Evolutionary conservation across 108 stramenopile genomes (phyloP).

Genomic region (Cyclotella cryptica): DNA sequence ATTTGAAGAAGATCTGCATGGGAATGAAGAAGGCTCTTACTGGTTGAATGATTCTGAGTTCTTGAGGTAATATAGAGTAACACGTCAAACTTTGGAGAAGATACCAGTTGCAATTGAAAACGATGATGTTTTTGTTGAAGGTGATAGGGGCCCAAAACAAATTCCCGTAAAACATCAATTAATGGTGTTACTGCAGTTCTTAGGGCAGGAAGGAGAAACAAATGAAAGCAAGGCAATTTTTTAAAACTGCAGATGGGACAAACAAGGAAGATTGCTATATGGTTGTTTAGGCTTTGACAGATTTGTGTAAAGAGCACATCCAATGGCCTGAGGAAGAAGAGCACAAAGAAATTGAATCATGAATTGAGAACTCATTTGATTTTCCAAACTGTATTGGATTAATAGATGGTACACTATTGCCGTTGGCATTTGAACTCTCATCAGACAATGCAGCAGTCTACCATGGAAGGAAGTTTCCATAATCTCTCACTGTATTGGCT

Average conservation of each 20-base stretch:
- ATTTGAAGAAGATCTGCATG: not conserved
- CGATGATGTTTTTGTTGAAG: slow-evolving; percentile 26
- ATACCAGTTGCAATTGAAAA: slow-evolving; percentile 19
- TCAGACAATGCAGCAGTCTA: slow-evolving; percentile 30
- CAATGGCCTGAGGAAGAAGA: slow-evolving; percentile 44
- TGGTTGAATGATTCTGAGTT: slow-evolving; percentile 23
- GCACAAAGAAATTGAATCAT: slow-evolving; percentile 16
- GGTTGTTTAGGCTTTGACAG: slow-evolving; percentile 12
- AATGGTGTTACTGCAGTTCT: slow-evolving; percentile 25
- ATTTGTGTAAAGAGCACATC: slow-evolving; percentile 3
- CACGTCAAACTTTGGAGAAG: not conserved
- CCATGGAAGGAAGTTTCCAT: slow-evolving; percentile 31
- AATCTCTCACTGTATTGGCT: slow-evolving; percentile 19
- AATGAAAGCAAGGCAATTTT: not conserved
- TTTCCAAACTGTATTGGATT: slow-evolving; percentile 43
- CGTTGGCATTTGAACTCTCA: slow-evolving; percentile 23
- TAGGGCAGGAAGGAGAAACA: slow-evolving; percentile 21
- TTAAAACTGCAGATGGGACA: not conserved
- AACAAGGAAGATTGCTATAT: not conserved
- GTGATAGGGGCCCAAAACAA: slow-evolving; percentile 16
- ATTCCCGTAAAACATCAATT: slow-evolving; percentile 35
- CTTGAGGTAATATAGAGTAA: slow-evolving; percentile 6
- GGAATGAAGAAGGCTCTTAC: not conserved
- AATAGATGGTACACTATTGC: slow-evolving; percentile 45
- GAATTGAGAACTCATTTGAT: slow-evolving; percentile 7